Evolutionary conservation across 2,329 filamentous ascomycete genomes (phyloP).

Genomic region (Ascocoryne sarcoides): DNA sequence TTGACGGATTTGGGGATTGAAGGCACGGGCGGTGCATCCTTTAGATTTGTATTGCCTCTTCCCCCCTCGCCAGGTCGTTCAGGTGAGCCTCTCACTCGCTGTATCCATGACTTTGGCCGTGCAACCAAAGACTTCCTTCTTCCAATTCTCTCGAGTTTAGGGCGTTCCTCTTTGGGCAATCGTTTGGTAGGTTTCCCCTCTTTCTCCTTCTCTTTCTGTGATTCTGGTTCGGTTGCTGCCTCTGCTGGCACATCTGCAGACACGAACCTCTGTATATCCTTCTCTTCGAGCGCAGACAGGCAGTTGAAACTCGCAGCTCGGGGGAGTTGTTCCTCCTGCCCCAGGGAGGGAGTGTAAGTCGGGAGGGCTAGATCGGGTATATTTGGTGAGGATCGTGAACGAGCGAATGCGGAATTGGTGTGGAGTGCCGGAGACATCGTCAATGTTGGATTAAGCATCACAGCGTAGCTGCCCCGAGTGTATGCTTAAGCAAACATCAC

Average conservation of each 20-base stretch:
- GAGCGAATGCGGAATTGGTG: constrained; percentile 21
- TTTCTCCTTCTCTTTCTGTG: constrained; percentile 9
- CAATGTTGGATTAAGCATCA: constrained; percentile 24
- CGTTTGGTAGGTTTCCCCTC: constrained; percentile 11
- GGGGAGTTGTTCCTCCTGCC: constrained; percentile 30
- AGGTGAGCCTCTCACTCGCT: constrained; percentile 25
- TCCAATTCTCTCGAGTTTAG: constrained; percentile 22
- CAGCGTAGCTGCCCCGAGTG: constrained; percentile 16
- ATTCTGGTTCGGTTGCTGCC: constrained; percentile 7
- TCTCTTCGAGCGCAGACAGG: constrained; percentile 34
- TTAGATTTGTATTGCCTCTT: constrained; percentile 22
- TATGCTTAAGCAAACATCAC: constrained; percentile 21
- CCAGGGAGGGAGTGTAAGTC: constrained; percentile 13
- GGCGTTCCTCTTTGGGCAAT: constrained; percentile 21
- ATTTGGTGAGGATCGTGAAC: constrained; percentile 28
- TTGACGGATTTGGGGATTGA: constrained; percentile 20
- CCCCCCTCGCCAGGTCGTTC: constrained; percentile 20
- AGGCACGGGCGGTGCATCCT: constrained; percentile 28
- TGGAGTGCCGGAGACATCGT: constrained; percentile 26
- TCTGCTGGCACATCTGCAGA: constrained; percentile 11
- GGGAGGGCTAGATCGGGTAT: constrained; percentile 22
- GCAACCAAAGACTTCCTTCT: constrained; percentile 28
- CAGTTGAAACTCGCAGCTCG: constrained; percentile 51
- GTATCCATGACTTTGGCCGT: constrained; percentile 29
- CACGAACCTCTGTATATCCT: constrained; percentile 12